Percentiles rank a stretch among this genome's conserved stretches.
Conservation (phyloP, 257 asterid species). For the Penstemon davidsonii region DNA sequence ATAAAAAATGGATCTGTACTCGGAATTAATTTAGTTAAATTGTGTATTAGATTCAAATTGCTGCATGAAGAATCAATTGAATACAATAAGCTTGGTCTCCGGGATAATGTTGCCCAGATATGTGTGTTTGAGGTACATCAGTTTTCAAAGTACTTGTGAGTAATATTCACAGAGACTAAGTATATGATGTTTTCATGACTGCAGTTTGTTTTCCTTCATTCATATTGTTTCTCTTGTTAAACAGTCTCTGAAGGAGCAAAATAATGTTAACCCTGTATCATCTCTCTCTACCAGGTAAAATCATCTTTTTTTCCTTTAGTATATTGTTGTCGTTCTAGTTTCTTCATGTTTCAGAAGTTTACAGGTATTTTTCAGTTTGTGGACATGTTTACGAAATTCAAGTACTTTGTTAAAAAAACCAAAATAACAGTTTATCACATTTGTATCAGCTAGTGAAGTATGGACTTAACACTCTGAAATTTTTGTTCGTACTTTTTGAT, state of each 20-base stretch:
- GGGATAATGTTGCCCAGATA: conserved; percentile 97
- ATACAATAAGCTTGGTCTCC: conserved; percentile 72
- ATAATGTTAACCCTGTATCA: conserved; percentile 32
- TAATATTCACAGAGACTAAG: conserved; percentile 14
- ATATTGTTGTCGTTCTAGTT: conserved; percentile 4
- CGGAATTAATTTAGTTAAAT: conserved; percentile 22
- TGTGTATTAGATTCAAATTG: conserved; percentile 77
- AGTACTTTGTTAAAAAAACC: neutral
- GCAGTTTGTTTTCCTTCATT: conserved; percentile 21
- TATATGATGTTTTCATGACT: conserved; percentile 15
- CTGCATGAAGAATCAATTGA: conserved; percentile 84
- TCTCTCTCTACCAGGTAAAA: conserved; percentile 52
- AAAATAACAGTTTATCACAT: neutral
- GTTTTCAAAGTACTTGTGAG: conserved; percentile 22
- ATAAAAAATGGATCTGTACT: conserved; percentile 19
- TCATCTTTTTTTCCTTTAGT: conserved; percentile 8
- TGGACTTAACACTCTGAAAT: conserved; percentile 4
- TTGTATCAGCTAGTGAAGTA: conserved; percentile 1
- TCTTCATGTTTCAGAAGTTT: conserved; percentile 20
- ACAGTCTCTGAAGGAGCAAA: conserved; percentile 54
- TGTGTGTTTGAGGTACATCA: conserved; percentile 81
- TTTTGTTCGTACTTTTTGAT: conserved; percentile 9
- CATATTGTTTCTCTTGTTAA: conserved; percentile 27
- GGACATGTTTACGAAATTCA: conserved; percentile 2
- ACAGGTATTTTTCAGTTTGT: neutral